Conservation (phyloP, 1,284 basidiomycete genomes). For the Mrakiaceae sp. region DNA sequence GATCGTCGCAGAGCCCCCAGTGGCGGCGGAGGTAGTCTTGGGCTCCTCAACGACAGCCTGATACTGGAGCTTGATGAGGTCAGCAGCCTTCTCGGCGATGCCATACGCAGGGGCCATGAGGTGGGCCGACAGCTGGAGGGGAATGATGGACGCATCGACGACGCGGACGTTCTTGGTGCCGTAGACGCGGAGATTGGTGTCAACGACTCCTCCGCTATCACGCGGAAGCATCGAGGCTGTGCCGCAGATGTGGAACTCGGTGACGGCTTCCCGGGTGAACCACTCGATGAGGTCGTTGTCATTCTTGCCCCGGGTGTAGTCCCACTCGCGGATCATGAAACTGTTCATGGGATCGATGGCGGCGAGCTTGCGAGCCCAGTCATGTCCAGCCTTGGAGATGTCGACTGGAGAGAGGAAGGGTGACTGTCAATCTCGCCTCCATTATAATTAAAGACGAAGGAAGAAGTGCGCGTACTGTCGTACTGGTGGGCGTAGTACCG, state of each 20-base stretch:
- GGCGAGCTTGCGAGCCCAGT: slow-evolving; percentile 29
- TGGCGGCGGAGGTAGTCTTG: slow-evolving; percentile 19
- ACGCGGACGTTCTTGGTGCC: slow-evolving; percentile 43
- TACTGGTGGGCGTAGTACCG: slow-evolving; percentile 42
- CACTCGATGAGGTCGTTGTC: slow-evolving; percentile 29
- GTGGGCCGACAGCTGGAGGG: slow-evolving; percentile 36
- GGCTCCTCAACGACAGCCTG: slow-evolving; percentile 16
- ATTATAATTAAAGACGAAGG: background rate
- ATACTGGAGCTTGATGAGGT: slow-evolving; percentile 45
- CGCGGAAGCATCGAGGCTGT: slow-evolving; percentile 49
- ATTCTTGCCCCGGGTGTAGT: slow-evolving; percentile 21
- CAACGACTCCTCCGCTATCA: slow-evolving; percentile 52
- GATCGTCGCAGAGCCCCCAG: slow-evolving; percentile 19
- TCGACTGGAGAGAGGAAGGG: slow-evolving; percentile 13
- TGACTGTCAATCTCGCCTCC: background rate
- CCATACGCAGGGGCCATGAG: slow-evolving; percentile 48
- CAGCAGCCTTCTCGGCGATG: slow-evolving; percentile 55
- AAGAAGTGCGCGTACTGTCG: slow-evolving; percentile 19
- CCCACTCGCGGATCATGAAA: slow-evolving; percentile 23
- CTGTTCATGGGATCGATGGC: slow-evolving; percentile 24
- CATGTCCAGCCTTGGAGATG: slow-evolving; percentile 26
- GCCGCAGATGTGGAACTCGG: slow-evolving; percentile 46
- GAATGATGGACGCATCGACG: slow-evolving; percentile 38
- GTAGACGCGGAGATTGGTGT: slow-evolving; percentile 50
- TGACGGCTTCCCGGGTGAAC: slow-evolving; percentile 27